These are phyloP conservation scores for Ustilago shanxiensis DNA, from an alignment of 1,284 basidiomycete genomes.

Conservation along the genomic window DNA sequence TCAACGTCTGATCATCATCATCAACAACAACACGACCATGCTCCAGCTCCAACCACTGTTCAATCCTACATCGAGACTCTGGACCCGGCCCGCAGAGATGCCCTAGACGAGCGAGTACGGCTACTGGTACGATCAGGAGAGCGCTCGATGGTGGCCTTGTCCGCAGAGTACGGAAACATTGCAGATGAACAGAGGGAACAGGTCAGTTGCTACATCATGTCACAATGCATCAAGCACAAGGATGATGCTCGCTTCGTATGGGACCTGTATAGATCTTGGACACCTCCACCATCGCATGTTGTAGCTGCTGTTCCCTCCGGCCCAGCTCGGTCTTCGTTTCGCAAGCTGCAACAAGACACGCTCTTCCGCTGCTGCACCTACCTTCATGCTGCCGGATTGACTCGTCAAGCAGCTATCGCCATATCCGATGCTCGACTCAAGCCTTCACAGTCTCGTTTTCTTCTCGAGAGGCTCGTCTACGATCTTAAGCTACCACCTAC, in stretches of 20 bases:
- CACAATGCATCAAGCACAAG: conserved; percentile 9
- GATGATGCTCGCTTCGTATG: conserved; percentile 19
- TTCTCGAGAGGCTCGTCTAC: conserved; percentile 41
- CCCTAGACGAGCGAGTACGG: conserved; percentile 15
- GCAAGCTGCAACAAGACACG: conserved; percentile 31
- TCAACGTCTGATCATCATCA: not conserved
- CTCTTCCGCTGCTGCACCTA: conserved; percentile 31
- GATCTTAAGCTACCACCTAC: conserved; percentile 16
- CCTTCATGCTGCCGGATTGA: conserved; percentile 23
- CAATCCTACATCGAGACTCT: conserved; percentile 29
- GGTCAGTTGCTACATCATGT: conserved; percentile 26
- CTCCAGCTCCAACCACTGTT: not conserved
- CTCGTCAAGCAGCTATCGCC: conserved; percentile 28
- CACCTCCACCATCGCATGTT: not conserved
- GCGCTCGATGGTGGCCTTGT: conserved; percentile 27
- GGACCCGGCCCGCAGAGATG: not conserved
- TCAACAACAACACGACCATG: not conserved
- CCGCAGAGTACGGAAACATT: conserved; percentile 10
- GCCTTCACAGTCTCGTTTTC: conserved; percentile 44
- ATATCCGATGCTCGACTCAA: conserved; percentile 39
- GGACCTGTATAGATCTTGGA: conserved; percentile 39
- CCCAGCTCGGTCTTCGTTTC: conserved; percentile 12
- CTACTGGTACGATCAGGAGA: conserved; percentile 32
- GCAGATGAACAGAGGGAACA: conserved; percentile 18
- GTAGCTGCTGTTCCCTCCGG: not conserved